phyloP scores from a whole-genome alignment of 805 yeast genomes.

The Yarrowia divulgata region DNA sequence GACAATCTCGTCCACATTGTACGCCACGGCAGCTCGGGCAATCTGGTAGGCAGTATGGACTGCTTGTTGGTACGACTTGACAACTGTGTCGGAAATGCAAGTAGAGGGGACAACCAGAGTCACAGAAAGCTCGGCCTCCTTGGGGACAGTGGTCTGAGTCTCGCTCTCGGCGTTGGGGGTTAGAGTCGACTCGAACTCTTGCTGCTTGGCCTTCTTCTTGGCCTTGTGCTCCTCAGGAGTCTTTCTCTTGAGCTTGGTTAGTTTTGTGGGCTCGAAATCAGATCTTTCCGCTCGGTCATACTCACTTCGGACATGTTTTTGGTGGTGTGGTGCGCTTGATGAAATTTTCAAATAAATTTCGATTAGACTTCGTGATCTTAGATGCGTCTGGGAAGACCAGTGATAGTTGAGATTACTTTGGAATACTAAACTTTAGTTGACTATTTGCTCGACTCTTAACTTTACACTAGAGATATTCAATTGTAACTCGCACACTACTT shows the following conservation, averaged over 20 bases:
- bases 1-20: slow-evolving; percentile 75
- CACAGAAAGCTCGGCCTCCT: slow-evolving; percentile 3
- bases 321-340: slow-evolving; percentile 11
- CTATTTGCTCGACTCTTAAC: too few species aligned
- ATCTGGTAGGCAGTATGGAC: slow-evolving; percentile 78
- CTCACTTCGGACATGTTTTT: slow-evolving; percentile 32
- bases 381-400: neutral
- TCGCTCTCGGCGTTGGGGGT: slow-evolving; percentile 28
- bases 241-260: slow-evolving; percentile 30
- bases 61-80: slow-evolving; percentile 72
- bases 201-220: slow-evolving; percentile 30
- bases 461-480: too few species aligned
- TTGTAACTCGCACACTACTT: neutral
- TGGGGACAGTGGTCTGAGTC: slow-evolving; percentile 2
- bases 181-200: slow-evolving; percentile 23
- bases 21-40: slow-evolving; percentile 75
- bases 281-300: neutral
- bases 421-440: too few species aligned
- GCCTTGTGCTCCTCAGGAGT: slow-evolving; percentile 31
- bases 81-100: slow-evolving; percentile 61
- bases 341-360: slow-evolving; percentile 30
- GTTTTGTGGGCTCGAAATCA: neutral
- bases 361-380: slow-evolving; percentile 15
- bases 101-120: slow-evolving; percentile 64
- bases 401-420: too few species aligned